phyloP scores from a whole-genome alignment of 2,329 filamentous ascomycete species.

The Fusarium tricinctum region DNA sequence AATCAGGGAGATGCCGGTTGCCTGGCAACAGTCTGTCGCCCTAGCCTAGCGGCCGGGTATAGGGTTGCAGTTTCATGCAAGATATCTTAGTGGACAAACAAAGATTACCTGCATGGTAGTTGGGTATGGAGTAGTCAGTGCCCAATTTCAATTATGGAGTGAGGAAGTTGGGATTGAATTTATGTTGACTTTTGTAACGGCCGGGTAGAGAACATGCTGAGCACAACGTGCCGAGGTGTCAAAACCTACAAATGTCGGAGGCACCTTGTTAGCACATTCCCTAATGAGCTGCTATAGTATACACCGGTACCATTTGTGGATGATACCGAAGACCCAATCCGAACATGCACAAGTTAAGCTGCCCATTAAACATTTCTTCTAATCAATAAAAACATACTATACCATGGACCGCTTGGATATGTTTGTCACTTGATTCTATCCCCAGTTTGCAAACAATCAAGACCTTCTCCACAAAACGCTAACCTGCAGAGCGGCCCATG shows the following conservation, averaged over 20 bases:
- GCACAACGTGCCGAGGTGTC: not conserved
- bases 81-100: conserved; percentile 1
- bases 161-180: not conserved
- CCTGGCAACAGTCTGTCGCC: conserved; percentile 49
- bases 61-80: conserved; percentile 32
- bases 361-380: no score
- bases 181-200: not conserved
- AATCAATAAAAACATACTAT: no score
- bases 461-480: conserved; percentile 39
- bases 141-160: not conserved
- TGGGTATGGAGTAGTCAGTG: not conserved
- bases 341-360: no score
- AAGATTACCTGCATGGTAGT: conserved; percentile 1
- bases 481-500: not conserved
- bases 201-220: not conserved
- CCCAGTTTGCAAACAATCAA: conserved; percentile 18
- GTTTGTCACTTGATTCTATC: no score
- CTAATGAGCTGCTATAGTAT: no score
- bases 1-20: conserved; percentile 53
- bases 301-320: no score
- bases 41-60: conserved; percentile 26
- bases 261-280: no score
- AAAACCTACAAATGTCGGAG: no score
- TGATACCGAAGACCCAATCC: no score
- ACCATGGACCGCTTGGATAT: no score